These are phyloP conservation scores for Leptographium radiaticola DNA, from an alignment of 2,329 filamentous ascomycete genomes.

Conservation along the genomic window DNA sequence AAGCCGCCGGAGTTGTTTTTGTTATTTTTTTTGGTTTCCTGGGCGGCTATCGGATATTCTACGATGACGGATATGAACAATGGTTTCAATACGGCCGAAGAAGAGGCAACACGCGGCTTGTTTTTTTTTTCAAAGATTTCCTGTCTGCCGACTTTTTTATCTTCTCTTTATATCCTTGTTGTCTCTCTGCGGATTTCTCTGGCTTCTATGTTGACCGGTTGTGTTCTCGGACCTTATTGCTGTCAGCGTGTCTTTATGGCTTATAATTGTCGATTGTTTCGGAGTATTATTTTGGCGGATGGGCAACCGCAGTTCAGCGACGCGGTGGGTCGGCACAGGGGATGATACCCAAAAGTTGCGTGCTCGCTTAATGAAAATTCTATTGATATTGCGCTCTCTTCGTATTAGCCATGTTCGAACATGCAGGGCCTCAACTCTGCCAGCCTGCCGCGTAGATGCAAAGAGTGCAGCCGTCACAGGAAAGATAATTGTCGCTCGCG, in stretches of 20 bases:
- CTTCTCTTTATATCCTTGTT: neutral
- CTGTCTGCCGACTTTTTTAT: neutral
- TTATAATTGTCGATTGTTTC: conserved; percentile 1
- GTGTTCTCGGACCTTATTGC: neutral
- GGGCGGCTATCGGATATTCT: neutral
- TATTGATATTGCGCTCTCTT: neutral
- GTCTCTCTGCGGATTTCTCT: neutral
- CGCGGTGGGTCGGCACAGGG: conserved; percentile 1
- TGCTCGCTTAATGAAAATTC: neutral
- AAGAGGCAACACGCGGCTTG: neutral
- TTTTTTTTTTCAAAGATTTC: neutral
- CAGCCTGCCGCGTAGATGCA: too few relatives aligned
- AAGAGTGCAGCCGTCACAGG: too few relatives aligned
- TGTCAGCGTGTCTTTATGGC: neutral
- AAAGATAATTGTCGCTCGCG: too few relatives aligned
- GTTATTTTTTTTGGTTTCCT: neutral
- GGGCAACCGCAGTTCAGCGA: neutral
- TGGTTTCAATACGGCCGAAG: neutral
- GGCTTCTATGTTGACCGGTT: neutral
- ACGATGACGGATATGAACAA: neutral
- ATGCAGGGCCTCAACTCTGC: too few relatives aligned
- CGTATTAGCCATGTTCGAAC: neutral
- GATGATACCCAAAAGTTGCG: conserved; percentile 5
- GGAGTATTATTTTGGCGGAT: neutral
- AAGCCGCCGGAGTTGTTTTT: conserved; percentile 8